Percentiles rank a stretch among this genome's conserved stretches.
Evolutionary conservation across 331 rosid species (phyloP).

Genomic region (Pyracantha coccinea): DNA sequence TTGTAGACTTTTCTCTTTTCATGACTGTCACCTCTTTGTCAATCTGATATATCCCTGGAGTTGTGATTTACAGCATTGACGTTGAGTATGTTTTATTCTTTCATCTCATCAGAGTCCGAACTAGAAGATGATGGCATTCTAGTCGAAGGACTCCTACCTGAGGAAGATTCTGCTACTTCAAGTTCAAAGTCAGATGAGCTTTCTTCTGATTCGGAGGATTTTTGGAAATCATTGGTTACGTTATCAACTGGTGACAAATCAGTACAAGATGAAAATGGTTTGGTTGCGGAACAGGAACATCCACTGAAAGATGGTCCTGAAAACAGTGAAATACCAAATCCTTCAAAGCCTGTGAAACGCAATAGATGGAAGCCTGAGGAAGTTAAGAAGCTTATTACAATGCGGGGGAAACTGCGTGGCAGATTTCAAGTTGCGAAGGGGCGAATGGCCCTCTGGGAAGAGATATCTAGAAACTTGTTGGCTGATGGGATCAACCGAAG

Average conservation of each 20-base stretch:
- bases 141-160: constrained; percentile 38
- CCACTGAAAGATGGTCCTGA: constrained; percentile 32
- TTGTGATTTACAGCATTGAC: neutral
- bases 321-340: constrained; percentile 21
- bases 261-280: constrained; percentile 39
- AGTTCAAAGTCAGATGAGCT: constrained; percentile 18
- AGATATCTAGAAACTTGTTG: constrained; percentile 67
- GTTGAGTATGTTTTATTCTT: neutral
- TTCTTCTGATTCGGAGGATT: constrained; percentile 32
- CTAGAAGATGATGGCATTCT: constrained; percentile 31
- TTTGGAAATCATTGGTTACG: constrained; percentile 42
- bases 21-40: neutral
- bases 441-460: constrained; percentile 97
- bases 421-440: constrained; percentile 75
- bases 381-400: constrained; percentile 59
- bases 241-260: constrained; percentile 33
- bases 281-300: constrained; percentile 28
- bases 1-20: neutral
- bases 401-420: constrained; percentile 59
- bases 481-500: constrained; percentile 69
- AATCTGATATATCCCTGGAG: neutral
- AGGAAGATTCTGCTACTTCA: constrained; percentile 38
- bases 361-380: constrained; percentile 88
- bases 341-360: constrained; percentile 47
- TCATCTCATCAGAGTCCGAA: constrained; percentile 10